Conservation (phyloP, 306 rosid species). For the Hylodesmum podocarpum region DNA sequence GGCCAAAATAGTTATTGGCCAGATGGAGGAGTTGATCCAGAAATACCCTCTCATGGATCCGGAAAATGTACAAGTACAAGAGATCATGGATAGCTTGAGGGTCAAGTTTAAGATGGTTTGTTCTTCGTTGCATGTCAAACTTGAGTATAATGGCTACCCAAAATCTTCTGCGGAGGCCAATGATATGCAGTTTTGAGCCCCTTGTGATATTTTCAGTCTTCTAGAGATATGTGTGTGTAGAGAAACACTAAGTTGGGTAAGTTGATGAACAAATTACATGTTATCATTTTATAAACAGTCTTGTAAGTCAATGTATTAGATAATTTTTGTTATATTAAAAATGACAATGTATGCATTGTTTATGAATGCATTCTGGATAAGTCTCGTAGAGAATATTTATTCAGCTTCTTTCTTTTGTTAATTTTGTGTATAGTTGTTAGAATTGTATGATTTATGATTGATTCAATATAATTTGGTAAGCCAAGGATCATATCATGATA, state of each 20-base stretch:
- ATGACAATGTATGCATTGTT: neutral
- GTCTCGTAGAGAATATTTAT: neutral
- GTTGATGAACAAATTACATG: neutral
- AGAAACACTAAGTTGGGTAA: neutral
- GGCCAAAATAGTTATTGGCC: conserved; percentile 46
- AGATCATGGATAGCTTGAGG: conserved; percentile 68
- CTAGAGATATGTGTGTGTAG: neutral
- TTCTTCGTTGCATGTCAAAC: conserved; percentile 66
- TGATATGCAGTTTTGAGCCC: conserved; percentile 46
- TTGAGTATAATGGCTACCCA: conserved; percentile 64
- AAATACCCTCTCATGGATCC: conserved; percentile 74
- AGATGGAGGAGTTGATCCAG: conserved; percentile 65
- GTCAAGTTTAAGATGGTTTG: conserved; percentile 67
- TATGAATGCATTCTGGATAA: neutral
- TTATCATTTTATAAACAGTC: neutral
- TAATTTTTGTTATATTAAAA: neutral
- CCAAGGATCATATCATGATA: neutral
- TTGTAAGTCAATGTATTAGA: neutral
- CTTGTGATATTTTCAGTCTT: neutral
- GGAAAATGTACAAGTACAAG: conserved; percentile 57
- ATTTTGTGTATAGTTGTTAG: neutral
- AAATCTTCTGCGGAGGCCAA: conserved; percentile 41
- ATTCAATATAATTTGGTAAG: neutral
- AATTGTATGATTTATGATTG: neutral
- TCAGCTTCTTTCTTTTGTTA: neutral